phyloP scores from a whole-genome alignment of 352 stramenopile genomes.

The Bremia lactucae region DNA sequence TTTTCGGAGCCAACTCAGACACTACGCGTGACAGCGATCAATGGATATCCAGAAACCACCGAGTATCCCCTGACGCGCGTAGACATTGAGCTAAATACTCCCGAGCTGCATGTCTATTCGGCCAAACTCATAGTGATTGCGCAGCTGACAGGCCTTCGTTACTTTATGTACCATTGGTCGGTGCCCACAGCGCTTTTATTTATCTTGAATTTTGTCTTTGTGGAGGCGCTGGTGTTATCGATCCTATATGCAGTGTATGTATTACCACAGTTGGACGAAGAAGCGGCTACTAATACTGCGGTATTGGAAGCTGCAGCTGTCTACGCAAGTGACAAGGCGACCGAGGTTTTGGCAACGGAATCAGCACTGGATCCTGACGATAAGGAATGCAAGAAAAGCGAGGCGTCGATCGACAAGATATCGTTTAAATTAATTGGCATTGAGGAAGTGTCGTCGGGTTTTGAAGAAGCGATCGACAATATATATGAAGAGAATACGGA shows the following conservation, averaged over 20 bases:
- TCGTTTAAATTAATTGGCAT: conserved; percentile 8
- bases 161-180: conserved; percentile 84
- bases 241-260: conserved; percentile 61
- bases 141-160: conserved; percentile 68
- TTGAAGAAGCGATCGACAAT: conserved; percentile 1
- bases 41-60: conserved; percentile 52
- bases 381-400: conserved; percentile 25
- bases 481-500: conserved; percentile 13
- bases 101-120: conserved; percentile 55
- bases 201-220: conserved; percentile 70
- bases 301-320: conserved; percentile 14
- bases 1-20: conserved; percentile 48
- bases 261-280: conserved; percentile 26
- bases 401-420: conserved; percentile 17
- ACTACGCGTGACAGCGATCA: conserved; percentile 44
- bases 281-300: conserved; percentile 9
- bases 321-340: conserved; percentile 16
- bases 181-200: conserved; percentile 54
- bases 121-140: conserved; percentile 74
- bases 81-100: conserved; percentile 50
- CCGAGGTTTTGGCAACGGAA: conserved; percentile 11
- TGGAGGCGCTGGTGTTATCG: conserved; percentile 51
- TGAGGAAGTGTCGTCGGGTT: background rate
- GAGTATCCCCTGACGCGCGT: conserved; percentile 41
- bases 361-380: conserved; percentile 10